Conservation (phyloP, 2,329 filamentous ascomycete genomes). For the Beauveria asiatica region DNA sequence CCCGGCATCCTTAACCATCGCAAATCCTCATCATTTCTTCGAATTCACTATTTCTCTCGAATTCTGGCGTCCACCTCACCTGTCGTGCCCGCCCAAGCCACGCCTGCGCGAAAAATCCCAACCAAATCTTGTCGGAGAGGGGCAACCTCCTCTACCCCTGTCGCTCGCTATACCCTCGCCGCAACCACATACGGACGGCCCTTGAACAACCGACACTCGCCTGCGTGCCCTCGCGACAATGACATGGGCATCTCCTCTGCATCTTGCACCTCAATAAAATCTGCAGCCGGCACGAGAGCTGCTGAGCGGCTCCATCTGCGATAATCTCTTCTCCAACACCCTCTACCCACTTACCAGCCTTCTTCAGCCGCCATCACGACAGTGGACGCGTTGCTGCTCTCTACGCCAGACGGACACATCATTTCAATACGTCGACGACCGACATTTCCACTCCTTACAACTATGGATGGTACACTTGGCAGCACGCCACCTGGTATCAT, state of each 20-base stretch:
- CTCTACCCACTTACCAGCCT: neutral
- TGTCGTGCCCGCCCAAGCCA: neutral
- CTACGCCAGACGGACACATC: neutral
- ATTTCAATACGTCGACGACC: neutral
- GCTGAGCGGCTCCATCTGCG: constrained; percentile 4
- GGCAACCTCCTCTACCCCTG: constrained; percentile 2
- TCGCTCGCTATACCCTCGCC: neutral
- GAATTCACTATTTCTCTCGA: neutral
- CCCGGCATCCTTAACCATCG: neutral
- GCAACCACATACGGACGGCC: neutral
- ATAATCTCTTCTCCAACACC: neutral
- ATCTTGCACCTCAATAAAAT: constrained; percentile 2
- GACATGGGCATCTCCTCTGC: constrained; percentile 6
- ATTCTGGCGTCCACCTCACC: neutral
- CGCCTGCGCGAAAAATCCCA: constrained; percentile 7
- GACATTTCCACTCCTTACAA: constrained; percentile 7
- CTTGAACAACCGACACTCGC: neutral
- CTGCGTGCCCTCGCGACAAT: constrained; percentile 10
- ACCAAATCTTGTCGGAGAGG: neutral
- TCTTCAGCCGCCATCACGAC: constrained; percentile 8
- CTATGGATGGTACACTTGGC: constrained; percentile 55
- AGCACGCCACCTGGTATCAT: constrained; percentile 58
- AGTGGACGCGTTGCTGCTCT: constrained; percentile 9
- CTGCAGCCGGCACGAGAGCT: constrained; percentile 9
- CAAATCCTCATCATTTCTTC: neutral